Percentiles rank a stretch among this genome's conserved stretches.
phyloP scores from a whole-genome alignment of 495 filamentous ascomycete genomes.

The Penicillium coprophilum region DNA sequence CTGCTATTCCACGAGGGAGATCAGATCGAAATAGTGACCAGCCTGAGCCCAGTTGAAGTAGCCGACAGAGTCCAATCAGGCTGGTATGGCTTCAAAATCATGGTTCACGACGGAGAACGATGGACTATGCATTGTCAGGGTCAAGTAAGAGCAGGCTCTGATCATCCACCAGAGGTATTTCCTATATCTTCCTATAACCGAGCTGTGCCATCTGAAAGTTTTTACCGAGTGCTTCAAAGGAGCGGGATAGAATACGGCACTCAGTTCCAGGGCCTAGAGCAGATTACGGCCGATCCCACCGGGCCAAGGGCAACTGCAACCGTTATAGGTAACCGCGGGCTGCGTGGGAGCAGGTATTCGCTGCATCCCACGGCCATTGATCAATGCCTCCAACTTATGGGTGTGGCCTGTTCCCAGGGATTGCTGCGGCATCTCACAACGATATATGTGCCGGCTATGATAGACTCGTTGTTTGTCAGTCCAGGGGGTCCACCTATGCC shows the following conservation, averaged over 20 bases:
- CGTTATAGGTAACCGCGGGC: background rate
- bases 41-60: conserved; percentile 29
- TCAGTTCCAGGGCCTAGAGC: conserved; percentile 25
- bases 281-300: conserved; percentile 24
- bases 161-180: background rate
- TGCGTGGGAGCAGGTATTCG: conserved; percentile 22
- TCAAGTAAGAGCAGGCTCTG: conserved; percentile 21
- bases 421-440: conserved; percentile 25
- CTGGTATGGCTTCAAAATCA: conserved; percentile 48
- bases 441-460: conserved; percentile 8
- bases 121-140: conserved; percentile 48
- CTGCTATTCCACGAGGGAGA: conserved; percentile 28
- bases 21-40: conserved; percentile 34
- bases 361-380: conserved; percentile 47
- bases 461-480: background rate
- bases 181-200: conserved; percentile 2
- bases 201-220: conserved; percentile 3
- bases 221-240: conserved; percentile 35
- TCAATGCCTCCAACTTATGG: conserved; percentile 38
- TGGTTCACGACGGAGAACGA: conserved; percentile 30
- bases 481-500: background rate
- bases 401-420: conserved; percentile 24
- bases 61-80: conserved; percentile 34
- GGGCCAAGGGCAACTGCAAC: conserved; percentile 10
- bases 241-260: conserved; percentile 41